Percentiles rank a stretch among this genome's conserved stretches.
Evolutionary conservation across 2,329 filamentous ascomycete genomes (phyloP).

Genomic region (Knoxdaviesia proteae): DNA sequence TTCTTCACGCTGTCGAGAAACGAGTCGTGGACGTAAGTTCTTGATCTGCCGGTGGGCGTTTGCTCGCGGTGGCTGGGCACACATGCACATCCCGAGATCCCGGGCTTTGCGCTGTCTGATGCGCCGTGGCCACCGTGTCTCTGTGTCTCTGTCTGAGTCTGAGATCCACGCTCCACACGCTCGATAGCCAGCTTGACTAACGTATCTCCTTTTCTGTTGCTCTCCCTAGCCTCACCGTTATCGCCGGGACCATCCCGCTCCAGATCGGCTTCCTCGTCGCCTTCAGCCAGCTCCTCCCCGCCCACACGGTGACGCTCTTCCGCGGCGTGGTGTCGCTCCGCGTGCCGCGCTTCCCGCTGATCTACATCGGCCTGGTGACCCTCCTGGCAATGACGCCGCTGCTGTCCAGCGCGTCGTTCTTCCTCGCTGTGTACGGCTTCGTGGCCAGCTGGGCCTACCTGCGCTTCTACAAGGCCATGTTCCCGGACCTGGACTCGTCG

Average conservation of each 20-base stretch:
- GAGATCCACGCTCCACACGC: neutral
- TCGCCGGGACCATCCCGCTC: slow-evolving; percentile 73
- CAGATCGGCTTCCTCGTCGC: slow-evolving; percentile 90
- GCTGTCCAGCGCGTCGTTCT: slow-evolving; percentile 49
- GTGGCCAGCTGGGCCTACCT: slow-evolving; percentile 86
- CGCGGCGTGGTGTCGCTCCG: slow-evolving; percentile 74
- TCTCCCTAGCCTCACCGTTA: slow-evolving; percentile 44
- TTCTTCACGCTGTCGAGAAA: slow-evolving; percentile 50
- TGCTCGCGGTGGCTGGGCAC: too few species aligned
- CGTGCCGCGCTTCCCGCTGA: slow-evolving; percentile 49
- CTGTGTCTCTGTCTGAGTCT: neutral
- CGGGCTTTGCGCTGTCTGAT: too few species aligned
- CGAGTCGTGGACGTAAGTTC: slow-evolving; percentile 45
- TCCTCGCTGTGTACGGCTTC: slow-evolving; percentile 65
- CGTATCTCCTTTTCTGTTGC: slow-evolving; percentile 5
- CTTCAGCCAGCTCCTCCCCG: slow-evolving; percentile 92
- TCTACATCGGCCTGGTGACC: slow-evolving; percentile 57
- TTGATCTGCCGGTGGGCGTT: slow-evolving; percentile 1
- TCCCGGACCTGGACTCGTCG: slow-evolving; percentile 44
- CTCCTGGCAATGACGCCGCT: slow-evolving; percentile 36
- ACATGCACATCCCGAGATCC: too few species aligned
- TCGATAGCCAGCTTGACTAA: slow-evolving; percentile 1
- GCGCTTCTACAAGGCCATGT: slow-evolving; percentile 73
- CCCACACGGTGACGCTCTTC: slow-evolving; percentile 90
- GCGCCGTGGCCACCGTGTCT: too few species aligned